Evolutionary conservation across 83 land plant species (phyloP).

Genomic region (Picea mariana): DNA sequence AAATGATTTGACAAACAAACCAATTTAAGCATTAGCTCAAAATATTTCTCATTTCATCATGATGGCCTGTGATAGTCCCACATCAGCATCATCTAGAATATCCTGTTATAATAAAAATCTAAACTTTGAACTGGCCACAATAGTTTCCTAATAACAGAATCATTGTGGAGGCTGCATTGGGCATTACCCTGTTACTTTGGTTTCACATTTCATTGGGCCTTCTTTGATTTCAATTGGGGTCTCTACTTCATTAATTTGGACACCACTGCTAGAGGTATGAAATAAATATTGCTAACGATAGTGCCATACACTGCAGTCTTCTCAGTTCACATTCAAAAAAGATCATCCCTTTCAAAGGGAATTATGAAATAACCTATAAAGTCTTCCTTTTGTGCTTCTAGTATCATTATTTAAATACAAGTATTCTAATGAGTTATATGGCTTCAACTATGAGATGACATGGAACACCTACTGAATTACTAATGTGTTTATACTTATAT

Average conservation of each 20-base stretch:
- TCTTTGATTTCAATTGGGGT: too few species aligned
- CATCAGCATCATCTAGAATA: background rate
- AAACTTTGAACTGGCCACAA: background rate
- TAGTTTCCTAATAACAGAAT: background rate
- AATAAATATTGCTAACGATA: background rate
- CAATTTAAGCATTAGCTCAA: too few species aligned
- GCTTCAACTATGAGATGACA: background rate
- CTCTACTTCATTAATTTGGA: too few species aligned
- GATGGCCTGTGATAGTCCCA: too few species aligned
- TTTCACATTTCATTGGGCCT: background rate
- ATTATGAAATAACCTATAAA: background rate
- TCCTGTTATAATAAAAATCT: background rate
- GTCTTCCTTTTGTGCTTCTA: background rate
- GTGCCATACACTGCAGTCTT: background rate
- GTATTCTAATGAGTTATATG: background rate
- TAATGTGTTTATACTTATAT: background rate
- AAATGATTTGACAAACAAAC: too few species aligned
- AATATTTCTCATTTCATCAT: too few species aligned
- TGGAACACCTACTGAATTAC: background rate
- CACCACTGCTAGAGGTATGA: too few species aligned
- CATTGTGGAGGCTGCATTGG: background rate
- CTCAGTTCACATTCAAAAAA: conserved; percentile 1
- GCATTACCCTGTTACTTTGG: background rate
- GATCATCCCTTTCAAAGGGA: background rate
- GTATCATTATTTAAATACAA: background rate